Conservation (phyloP, 2,329 filamentous ascomycete genomes). For the Blumeriella jaapii region DNA sequence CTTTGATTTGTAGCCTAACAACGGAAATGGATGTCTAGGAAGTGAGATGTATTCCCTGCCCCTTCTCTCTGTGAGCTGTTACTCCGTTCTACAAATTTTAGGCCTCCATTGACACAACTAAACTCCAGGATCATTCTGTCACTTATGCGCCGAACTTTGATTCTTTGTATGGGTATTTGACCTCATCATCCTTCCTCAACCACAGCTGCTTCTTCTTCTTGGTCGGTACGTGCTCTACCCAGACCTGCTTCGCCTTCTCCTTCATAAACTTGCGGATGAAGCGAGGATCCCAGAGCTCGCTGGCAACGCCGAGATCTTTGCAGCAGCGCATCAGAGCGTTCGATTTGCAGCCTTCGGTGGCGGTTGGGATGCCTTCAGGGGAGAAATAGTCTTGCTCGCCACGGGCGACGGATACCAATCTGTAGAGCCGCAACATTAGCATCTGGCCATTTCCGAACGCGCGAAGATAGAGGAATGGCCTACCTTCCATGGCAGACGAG, state of each 20-base stretch:
- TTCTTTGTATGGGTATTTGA: slow-evolving; percentile 50
- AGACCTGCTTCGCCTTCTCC: slow-evolving; percentile 63
- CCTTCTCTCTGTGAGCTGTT: too few relatives aligned
- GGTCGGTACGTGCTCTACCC: slow-evolving; percentile 76
- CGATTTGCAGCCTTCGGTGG: slow-evolving; percentile 93
- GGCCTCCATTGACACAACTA: background rate
- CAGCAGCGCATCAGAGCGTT: slow-evolving; percentile 97
- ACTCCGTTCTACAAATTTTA: too few relatives aligned
- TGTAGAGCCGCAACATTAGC: slow-evolving; percentile 29
- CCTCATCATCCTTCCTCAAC: slow-evolving; percentile 69
- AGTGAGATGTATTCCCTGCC: too few relatives aligned
- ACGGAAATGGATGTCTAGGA: too few relatives aligned
- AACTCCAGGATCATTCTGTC: background rate
- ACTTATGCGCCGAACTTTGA: slow-evolving; percentile 26
- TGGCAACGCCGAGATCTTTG: slow-evolving; percentile 91
- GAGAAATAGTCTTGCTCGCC: slow-evolving; percentile 93
- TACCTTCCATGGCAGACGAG: slow-evolving; percentile 81
- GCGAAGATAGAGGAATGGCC: slow-evolving; percentile 23
- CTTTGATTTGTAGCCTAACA: too few relatives aligned
- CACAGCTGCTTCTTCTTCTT: slow-evolving; percentile 89
- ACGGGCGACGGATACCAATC: slow-evolving; percentile 81
- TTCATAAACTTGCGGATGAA: slow-evolving; percentile 79
- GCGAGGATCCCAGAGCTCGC: slow-evolving; percentile 90
- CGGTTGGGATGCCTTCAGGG: slow-evolving; percentile 81
- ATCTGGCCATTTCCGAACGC: background rate